These are phyloP conservation scores for Massarina eburnea DNA, from an alignment of 2,329 filamentous ascomycete genomes.

Conservation along the genomic window DNA sequence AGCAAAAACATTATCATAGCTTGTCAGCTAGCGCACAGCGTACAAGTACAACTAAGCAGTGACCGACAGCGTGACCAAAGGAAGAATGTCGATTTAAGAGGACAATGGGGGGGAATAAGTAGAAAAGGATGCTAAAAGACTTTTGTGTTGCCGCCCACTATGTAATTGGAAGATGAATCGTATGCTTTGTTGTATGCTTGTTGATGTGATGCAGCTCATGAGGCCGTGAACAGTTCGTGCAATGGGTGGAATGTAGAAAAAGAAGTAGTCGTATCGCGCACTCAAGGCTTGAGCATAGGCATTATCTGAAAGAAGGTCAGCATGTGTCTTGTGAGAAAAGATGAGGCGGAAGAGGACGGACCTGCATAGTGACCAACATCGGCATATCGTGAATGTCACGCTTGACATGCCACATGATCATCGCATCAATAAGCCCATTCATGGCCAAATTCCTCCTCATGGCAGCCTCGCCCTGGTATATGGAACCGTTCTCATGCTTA, in stretches of 20 bases:
- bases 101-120: no score
- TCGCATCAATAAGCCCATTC: slow-evolving; percentile 90
- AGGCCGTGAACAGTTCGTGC: background rate
- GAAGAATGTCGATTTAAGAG: background rate
- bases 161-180: no score
- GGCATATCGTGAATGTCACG: slow-evolving; percentile 97
- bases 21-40: slow-evolving; percentile 7
- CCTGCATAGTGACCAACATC: slow-evolving; percentile 98
- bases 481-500: slow-evolving; percentile 31
- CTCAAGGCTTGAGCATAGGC: slow-evolving; percentile 24
- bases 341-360: slow-evolving; percentile 58
- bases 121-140: no score
- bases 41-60: slow-evolving; percentile 7
- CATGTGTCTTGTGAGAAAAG: background rate
- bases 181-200: no score
- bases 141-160: no score
- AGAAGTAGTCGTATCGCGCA: background rate
- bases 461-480: slow-evolving; percentile 66
- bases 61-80: background rate
- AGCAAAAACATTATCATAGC: slow-evolving; percentile 1
- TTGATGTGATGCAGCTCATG: no score
- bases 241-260: background rate
- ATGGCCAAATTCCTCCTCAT: slow-evolving; percentile 78
- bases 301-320: slow-evolving; percentile 26
- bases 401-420: slow-evolving; percentile 96